These are phyloP conservation scores for Tetradesmus lagerheimii DNA, from an alignment of 139 green algal genomes.

Conservation along the genomic window DNA sequence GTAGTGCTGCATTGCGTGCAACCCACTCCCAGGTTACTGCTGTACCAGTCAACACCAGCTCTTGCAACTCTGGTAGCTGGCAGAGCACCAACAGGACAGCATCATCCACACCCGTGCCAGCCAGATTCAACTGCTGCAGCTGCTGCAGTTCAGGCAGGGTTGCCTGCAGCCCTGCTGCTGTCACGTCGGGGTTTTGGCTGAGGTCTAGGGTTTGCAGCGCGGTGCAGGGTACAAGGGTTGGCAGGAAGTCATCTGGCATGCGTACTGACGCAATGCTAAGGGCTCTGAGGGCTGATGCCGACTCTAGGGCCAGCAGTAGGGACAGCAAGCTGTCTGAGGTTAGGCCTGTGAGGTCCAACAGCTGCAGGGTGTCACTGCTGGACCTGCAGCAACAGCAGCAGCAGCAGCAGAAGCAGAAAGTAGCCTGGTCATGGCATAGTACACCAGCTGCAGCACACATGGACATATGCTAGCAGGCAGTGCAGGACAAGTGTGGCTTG, in stretches of 20 bases:
- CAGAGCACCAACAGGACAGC: background rate
- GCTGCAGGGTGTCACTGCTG: background rate
- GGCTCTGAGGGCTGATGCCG: background rate
- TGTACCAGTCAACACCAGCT: conserved; percentile 20
- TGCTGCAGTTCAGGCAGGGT: conserved; percentile 18
- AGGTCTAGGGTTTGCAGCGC: conserved; percentile 22
- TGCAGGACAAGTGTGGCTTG: background rate
- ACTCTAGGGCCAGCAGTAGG: conserved; percentile 16
- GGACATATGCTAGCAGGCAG: background rate
- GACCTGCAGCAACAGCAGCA: conserved; percentile 5
- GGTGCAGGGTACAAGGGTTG: background rate
- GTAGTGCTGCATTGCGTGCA: background rate
- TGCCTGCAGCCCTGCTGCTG: conserved; percentile 12
- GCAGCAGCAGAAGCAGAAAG: background rate
- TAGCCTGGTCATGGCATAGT: background rate
- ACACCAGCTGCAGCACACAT: background rate
- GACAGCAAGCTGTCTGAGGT: background rate
- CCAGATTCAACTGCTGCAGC: conserved; percentile 8
- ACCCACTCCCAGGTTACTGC: conserved; percentile 9
- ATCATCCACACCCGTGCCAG: background rate
- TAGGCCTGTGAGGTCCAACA: background rate
- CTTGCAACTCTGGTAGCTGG: background rate
- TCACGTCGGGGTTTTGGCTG: background rate
- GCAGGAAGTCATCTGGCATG: conserved; percentile 23
- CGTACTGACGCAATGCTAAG: background rate